Percentiles rank a stretch among this genome's conserved stretches.
Evolutionary conservation across 2,329 filamentous ascomycete species (phyloP).

Genomic region (Epicoccum sorghinum): DNA sequence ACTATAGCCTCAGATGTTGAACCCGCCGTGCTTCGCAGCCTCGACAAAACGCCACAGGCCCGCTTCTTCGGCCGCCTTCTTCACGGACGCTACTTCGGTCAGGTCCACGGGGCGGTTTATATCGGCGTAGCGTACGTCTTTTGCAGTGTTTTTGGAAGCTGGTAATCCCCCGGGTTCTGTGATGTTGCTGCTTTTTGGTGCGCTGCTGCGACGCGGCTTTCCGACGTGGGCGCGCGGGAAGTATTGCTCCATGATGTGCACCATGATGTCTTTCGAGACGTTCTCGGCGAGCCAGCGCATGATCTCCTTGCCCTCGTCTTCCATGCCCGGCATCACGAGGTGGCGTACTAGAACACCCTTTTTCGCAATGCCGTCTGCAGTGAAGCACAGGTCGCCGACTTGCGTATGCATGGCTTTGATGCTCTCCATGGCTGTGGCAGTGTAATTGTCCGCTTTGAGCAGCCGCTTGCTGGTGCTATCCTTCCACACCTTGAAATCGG

Average conservation of each 20-base stretch:
- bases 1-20: conserved; percentile 50
- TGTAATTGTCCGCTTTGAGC: conserved; percentile 80
- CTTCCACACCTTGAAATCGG: conserved; percentile 86
- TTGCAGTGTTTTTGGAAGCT: conserved; percentile 30
- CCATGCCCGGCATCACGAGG: conserved; percentile 83
- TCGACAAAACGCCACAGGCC: conserved; percentile 84
- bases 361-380: conserved; percentile 79
- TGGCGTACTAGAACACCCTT: conserved; percentile 77
- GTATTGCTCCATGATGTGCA: conserved; percentile 92
- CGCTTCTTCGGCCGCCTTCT: conserved; percentile 70
- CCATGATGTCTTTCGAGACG: conserved; percentile 75
- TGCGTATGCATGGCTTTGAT: conserved; percentile 81
- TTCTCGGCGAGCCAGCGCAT: conserved; percentile 77
- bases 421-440: conserved; percentile 73
- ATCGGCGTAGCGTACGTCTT: conserved; percentile 71
- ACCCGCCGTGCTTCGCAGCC: conserved; percentile 61
- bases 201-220: too few relatives aligned
- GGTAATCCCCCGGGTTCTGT: conserved; percentile 38
- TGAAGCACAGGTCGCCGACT: conserved; percentile 84
- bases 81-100: conserved; percentile 70
- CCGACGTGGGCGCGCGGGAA: conserved; percentile 81
- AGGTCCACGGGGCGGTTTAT: conserved; percentile 74
- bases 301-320: conserved; percentile 74
- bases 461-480: conserved; percentile 69
- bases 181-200: not conserved